Evolutionary conservation across 2,329 filamentous ascomycete genomes (phyloP).

Genomic region (Aspergillus brasiliensis): DNA sequence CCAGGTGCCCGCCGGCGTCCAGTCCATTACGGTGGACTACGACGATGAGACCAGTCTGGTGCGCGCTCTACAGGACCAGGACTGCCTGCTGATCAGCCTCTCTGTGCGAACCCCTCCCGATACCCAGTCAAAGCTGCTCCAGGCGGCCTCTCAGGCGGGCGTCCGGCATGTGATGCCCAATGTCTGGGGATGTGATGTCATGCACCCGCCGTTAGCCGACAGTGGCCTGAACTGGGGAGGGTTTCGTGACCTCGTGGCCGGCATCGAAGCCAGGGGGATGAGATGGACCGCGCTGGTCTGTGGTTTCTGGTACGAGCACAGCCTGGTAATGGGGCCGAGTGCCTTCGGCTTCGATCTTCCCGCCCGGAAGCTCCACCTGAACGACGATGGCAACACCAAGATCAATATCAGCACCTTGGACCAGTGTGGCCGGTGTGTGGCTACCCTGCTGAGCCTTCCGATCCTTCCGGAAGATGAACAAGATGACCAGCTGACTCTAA

Average conservation of each 20-base stretch:
- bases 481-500: not conserved
- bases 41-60: slow-evolving; percentile 36
- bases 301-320: slow-evolving; percentile 58
- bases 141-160: slow-evolving; percentile 57
- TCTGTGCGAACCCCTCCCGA: slow-evolving; percentile 43
- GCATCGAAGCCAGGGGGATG: slow-evolving; percentile 39
- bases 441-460: slow-evolving; percentile 50
- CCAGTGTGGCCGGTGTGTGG: slow-evolving; percentile 58
- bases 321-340: slow-evolving; percentile 37
- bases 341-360: slow-evolving; percentile 54
- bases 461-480: not conserved
- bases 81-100: slow-evolving; percentile 60
- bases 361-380: slow-evolving; percentile 47
- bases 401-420: slow-evolving; percentile 64
- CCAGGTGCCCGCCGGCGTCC: slow-evolving; percentile 1
- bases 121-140: slow-evolving; percentile 52
- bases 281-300: slow-evolving; percentile 47
- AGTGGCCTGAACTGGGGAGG: slow-evolving; percentile 19
- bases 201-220: slow-evolving; percentile 29
- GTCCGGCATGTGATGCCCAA: slow-evolving; percentile 61
- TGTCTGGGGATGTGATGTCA: slow-evolving; percentile 34
- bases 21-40: slow-evolving; percentile 7
- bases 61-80: slow-evolving; percentile 54
- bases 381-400: slow-evolving; percentile 58
- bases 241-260: slow-evolving; percentile 13